Percentiles rank a stretch among this genome's conserved stretches.
Conservation (phyloP, 2,329 filamentous ascomycete genomes). For the Apiospora aurea region DNA sequence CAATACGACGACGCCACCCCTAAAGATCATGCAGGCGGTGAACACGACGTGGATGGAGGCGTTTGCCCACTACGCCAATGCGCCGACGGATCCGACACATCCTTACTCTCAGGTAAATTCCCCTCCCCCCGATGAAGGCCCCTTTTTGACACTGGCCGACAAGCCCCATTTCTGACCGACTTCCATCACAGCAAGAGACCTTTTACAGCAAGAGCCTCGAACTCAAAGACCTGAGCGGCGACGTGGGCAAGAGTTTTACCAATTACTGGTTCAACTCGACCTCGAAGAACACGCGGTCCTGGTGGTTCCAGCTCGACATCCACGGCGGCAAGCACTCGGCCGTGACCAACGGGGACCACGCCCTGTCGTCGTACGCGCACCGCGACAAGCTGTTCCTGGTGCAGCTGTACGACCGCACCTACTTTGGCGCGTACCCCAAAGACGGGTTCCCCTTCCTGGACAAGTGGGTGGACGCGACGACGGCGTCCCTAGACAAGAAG, state of each 20-base stretch:
- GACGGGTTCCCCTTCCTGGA: conserved; percentile 36
- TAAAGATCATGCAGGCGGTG: conserved; percentile 41
- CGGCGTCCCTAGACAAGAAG: conserved; percentile 28
- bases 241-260: conserved; percentile 45
- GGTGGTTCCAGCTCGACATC: conserved; percentile 52
- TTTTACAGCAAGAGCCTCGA: conserved; percentile 53
- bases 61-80: conserved; percentile 41
- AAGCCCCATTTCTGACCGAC: too few species aligned
- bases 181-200: conserved; percentile 45
- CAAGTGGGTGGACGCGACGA: conserved; percentile 37
- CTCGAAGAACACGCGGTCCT: conserved; percentile 44
- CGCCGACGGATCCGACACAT: conserved; percentile 39
- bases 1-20: conserved; percentile 40
- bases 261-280: conserved; percentile 48
- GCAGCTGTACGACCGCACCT: conserved; percentile 53
- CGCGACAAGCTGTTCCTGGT: conserved; percentile 56
- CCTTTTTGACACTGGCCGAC: neutral
- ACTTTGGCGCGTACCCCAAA: conserved; percentile 40
- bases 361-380: conserved; percentile 49
- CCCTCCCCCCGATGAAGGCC: conserved; percentile 23
- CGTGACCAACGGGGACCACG: conserved; percentile 39
- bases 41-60: conserved; percentile 39
- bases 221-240: conserved; percentile 45
- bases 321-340: conserved; percentile 50
- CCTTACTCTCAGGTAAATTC: conserved; percentile 40